Percentiles rank a stretch among this genome's conserved stretches.
These are phyloP conservation scores for Trichoderma sp. DNA, from an alignment of 2,329 filamentous ascomycete species.

Conservation along the genomic window DNA sequence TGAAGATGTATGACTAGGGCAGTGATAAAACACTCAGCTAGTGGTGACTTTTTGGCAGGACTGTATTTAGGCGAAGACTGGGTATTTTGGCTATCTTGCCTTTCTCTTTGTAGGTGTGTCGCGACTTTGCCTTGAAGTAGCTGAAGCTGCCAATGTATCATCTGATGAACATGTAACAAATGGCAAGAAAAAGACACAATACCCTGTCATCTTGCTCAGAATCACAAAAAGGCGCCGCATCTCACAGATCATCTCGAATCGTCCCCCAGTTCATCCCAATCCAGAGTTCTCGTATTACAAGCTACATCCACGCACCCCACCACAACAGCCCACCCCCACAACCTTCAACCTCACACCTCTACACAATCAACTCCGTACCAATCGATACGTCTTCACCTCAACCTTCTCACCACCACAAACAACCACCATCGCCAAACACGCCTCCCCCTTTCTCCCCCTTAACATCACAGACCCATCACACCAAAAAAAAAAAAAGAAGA, in stretches of 20 bases:
- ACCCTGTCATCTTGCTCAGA: background rate
- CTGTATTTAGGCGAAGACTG: no score
- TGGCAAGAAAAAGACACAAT: no score
- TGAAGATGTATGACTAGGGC: background rate
- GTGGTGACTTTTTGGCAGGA: no score
- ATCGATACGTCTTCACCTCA: background rate
- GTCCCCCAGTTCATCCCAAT: background rate
- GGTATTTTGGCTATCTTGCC: no score
- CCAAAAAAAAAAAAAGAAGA: background rate
- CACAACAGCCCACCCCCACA: slow-evolving; percentile 2
- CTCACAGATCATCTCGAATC: background rate
- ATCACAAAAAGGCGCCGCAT: no score
- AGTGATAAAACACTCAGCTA: no score
- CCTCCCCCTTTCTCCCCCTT: background rate
- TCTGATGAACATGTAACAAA: no score
- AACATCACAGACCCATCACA: no score
- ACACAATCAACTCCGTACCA: background rate
- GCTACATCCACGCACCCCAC: background rate
- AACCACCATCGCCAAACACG: background rate
- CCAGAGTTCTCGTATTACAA: background rate
- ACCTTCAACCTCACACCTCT: background rate
- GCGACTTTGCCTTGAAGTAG: no score
- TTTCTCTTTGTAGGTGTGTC: no score
- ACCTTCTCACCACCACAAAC: slow-evolving; percentile 12
- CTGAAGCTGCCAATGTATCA: no score